Evolutionary conservation across 805 yeast species (phyloP), one percentile per base, ranked within the genome.

Genomic region (Suhomyces vadensis): DNA sequence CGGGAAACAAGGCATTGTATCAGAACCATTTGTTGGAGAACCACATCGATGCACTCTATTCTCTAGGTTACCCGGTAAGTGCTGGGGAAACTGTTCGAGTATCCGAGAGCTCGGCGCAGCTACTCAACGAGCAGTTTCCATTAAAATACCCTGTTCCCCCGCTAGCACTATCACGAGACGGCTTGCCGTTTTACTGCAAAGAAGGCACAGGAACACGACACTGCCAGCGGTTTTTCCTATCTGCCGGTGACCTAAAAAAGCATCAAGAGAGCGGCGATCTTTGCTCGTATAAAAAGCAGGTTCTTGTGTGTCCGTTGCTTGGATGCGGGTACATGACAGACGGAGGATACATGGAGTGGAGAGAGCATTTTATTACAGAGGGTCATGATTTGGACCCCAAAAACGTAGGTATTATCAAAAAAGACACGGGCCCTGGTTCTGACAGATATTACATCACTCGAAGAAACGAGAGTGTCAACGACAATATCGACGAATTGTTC

Each of bases 261-360:
- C 69, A 64, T 48, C 55, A 52, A 22, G 39, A 41, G 14, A 39
- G 39, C 39, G 53, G 57, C 1, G 29, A 25, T 6, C 22, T 47
- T 5, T 69, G 74, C 43, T 63, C 73, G 2, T 7, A 43, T 5
- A 57, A 56, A 45, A 54, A 51, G 20, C 73, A 67, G 45, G 68
- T 66, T 2, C 54, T 64, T 37, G 44, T 59, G 4, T 69, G 75
- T 48, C 73, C 75, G 2, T 45, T 69, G 14, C 48, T 70, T 24
- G 75, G 75, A 7, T 70, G 75, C 50, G 71, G 64, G 1, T 69
- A 52, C 46, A 59, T 64, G 57, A 66, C 73, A 0, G 71, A 66
- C 23, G 49, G 43, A 5, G 64, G 57, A 10, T 66, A 62, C 43
- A 42, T 54, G 31, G 57, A 50, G 13, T 66, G 68, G 65, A 49